Evolutionary conservation across 2,329 filamentous ascomycete species (phyloP).

Genomic region (Scedosporium aurantiacum): DNA sequence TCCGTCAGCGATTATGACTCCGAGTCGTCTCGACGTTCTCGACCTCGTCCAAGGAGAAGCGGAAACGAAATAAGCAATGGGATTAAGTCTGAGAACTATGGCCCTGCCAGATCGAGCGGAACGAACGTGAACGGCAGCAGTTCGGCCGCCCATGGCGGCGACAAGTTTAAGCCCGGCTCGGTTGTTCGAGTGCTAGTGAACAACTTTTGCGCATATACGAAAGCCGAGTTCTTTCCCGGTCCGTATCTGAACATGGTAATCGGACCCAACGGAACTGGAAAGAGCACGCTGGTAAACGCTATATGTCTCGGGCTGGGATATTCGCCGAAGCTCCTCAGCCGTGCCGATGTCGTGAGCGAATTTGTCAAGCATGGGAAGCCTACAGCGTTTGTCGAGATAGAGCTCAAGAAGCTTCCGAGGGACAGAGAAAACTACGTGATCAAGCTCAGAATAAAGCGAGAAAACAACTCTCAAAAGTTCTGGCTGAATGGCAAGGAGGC

Average conservation of each 20-base stretch:
- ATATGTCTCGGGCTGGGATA: slow-evolving; percentile 90
- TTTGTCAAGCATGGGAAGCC: slow-evolving; percentile 85
- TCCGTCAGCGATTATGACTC: slow-evolving; percentile 4
- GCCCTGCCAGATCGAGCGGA: not conserved
- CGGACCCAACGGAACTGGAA: slow-evolving; percentile 95
- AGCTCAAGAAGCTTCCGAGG: slow-evolving; percentile 57
- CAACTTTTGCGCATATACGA: slow-evolving; percentile 92
- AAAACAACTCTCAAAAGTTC: slow-evolving; percentile 74
- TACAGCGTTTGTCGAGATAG: slow-evolving; percentile 78
- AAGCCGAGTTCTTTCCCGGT: slow-evolving; percentile 81
- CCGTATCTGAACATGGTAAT: slow-evolving; percentile 97
- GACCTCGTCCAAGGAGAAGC: not conserved
- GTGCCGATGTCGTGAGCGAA: slow-evolving; percentile 73
- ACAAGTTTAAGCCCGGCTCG: slow-evolving; percentile 49
- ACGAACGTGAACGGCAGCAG: slow-evolving; percentile 10
- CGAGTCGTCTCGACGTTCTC: slow-evolving; percentile 4
- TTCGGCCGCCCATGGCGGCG: slow-evolving; percentile 8
- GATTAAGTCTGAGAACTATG: not conserved
- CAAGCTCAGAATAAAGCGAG: slow-evolving; percentile 63
- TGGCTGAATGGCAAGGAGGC: slow-evolving; percentile 58
- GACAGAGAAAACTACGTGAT: slow-evolving; percentile 61
- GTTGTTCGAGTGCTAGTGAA: slow-evolving; percentile 77
- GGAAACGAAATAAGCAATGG: not conserved
- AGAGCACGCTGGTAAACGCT: slow-evolving; percentile 93
- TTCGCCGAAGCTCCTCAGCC: slow-evolving; percentile 68